Base-by-base conservation (phyloP, 805 yeast species). In the Kazachstania taianensis region DNA sequence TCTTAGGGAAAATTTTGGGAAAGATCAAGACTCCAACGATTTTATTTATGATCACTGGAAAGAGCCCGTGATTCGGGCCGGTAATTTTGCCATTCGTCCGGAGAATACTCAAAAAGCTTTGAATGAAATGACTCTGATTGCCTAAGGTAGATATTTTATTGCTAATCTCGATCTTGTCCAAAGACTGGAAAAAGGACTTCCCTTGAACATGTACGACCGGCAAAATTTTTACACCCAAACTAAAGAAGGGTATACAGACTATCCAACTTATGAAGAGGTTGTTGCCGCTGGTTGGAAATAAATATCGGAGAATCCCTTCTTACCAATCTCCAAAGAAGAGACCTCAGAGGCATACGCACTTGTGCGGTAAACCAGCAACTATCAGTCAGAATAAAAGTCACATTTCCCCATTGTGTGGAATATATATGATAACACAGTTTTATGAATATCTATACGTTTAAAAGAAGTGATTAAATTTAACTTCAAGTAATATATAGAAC, bases 101-200 rank as follows among this genome's bases (percentile, higher is more conserved):
- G 44, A 46, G 14, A 40, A 44, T 7, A 45, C 41, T 18, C 36
- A 38, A n/a, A 48, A 53, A 23, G 54, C 58, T 15, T 56, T 57
- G 14, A 56, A 62, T 36, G 56, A 61, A 30, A 52, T 67, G 38
- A 70, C 76, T 1, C 46, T 67, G 33, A 52, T 68, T 17, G 55
- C 46, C 12, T 49, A 45, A 24, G 76, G 75, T 10, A 62, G 77
- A 37, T 55, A 52, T 36, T 72, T 62, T 49, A 64, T 68, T 34
- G 55, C 75, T 17, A 73, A 73, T 53, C 78, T 78, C 1, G 79
- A 74, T 43, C 48, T 73, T 28, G 65, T 62, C n/a, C 42, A 52
- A 5, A 55, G 73, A 37, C 40, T 73, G 29, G 48, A 57, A 40
- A 49, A 65, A 17, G 63, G 63, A 12, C 32, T 49, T 17, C 60